phyloP scores from a whole-genome alignment of 2,329 filamentous ascomycete species.

The Fusarium continuum region DNA sequence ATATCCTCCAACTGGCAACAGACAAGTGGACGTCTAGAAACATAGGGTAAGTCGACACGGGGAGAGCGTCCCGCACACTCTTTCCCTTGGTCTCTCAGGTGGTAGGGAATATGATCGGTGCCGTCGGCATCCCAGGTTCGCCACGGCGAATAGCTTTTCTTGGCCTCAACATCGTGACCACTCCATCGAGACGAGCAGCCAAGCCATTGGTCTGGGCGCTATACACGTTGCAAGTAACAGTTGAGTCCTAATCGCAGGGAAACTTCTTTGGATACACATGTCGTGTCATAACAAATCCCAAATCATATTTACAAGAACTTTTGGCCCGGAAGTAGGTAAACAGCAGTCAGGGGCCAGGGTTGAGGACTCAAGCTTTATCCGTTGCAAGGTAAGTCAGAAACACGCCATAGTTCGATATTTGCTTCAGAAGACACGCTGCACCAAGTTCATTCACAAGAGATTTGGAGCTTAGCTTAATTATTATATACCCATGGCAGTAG shows the following conservation, averaged over 20 bases:
- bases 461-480: too few relatives aligned
- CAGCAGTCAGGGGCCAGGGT: neutral
- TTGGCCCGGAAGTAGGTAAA: neutral
- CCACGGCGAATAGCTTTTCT: neutral
- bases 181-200: neutral
- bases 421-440: neutral
- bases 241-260: neutral
- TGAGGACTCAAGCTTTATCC: neutral
- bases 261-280: too few relatives aligned
- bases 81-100: neutral
- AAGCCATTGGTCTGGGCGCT: neutral
- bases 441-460: too few relatives aligned
- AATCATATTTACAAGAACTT: neutral
- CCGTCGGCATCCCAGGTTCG: constrained; percentile 8
- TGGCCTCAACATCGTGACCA: neutral
- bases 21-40: neutral
- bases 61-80: neutral
- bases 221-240: neutral
- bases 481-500: too few relatives aligned
- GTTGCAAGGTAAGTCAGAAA: neutral
- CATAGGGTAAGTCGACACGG: constrained; percentile 11
- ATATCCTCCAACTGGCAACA: neutral
- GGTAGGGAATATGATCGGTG: neutral
- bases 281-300: neutral
- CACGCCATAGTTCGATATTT: neutral